phyloP scores from a whole-genome alignment of 129 eudicot genomes.

The Pseudognaphalium luteoalbum region DNA sequence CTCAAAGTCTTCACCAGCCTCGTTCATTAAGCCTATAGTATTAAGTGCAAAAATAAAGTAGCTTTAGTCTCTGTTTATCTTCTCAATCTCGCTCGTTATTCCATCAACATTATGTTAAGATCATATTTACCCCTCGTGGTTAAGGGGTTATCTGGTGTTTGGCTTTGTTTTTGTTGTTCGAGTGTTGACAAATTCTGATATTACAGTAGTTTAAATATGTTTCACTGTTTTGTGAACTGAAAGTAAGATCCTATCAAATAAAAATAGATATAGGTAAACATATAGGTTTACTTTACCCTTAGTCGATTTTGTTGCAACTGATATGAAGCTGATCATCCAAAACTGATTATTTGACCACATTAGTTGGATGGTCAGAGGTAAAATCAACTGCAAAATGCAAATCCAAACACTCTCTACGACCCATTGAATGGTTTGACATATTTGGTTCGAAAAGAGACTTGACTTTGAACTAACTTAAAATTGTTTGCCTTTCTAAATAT shows the following conservation, averaged over 20 bases:
- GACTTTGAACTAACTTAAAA: too few relatives aligned
- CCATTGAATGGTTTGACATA: too few relatives aligned
- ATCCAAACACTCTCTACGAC: too few relatives aligned
- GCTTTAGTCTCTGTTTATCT: neutral
- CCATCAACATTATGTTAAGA: neutral
- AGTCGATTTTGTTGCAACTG: neutral
- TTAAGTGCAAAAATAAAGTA: constrained; percentile 24
- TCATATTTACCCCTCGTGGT: neutral
- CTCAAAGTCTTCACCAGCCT: constrained; percentile 19
- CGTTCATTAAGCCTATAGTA: neutral
- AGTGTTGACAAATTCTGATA: neutral
- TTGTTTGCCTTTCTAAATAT: neutral
- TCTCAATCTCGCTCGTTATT: neutral
- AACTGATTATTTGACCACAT: neutral
- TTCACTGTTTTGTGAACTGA: neutral
- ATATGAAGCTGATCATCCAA: neutral
- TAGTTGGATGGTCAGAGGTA: neutral
- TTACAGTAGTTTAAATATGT: neutral
- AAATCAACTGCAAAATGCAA: neutral
- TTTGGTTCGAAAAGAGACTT: too few relatives aligned
- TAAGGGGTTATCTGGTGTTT: neutral
- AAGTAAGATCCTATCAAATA: neutral
- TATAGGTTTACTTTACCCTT: neutral
- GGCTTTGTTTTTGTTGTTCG: neutral
- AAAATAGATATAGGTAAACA: neutral